These are phyloP conservation scores for Metschnikowia vanudenii DNA, from an alignment of 805 yeast genomes.

Conservation along the genomic window DNA sequence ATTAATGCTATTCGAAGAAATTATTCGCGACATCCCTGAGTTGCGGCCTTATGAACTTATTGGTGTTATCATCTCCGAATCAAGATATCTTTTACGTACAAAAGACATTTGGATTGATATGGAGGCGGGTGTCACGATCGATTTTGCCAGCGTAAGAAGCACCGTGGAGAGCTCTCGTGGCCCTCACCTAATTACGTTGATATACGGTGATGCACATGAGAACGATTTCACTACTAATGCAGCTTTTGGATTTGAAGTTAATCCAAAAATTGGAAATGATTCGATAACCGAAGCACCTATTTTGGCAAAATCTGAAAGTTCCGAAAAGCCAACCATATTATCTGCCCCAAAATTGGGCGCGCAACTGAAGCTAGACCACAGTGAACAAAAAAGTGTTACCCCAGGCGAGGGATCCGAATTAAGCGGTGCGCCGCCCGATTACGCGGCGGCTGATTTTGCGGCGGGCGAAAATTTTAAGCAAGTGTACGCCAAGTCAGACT, in stretches of 20 bases:
- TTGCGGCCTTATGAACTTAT: conserved; percentile 27
- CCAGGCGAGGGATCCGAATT: neutral
- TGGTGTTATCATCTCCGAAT: conserved; percentile 33
- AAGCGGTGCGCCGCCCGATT: neutral
- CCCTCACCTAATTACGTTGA: conserved; percentile 16
- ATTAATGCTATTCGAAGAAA: conserved; percentile 10
- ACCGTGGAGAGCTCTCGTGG: conserved; percentile 8
- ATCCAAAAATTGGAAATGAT: neutral
- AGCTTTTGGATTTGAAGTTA: neutral
- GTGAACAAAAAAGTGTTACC: neutral
- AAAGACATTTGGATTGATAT: conserved; percentile 15
- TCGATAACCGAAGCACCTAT: neutral
- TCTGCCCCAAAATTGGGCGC: neutral
- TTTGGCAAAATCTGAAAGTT: neutral
- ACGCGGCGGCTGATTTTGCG: neutral
- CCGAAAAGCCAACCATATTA: neutral
- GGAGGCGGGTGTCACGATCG: conserved; percentile 16
- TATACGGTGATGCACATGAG: conserved; percentile 13
- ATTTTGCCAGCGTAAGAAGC: conserved; percentile 12
- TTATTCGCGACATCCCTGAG: conserved; percentile 8
- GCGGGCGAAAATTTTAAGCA: too few species aligned
- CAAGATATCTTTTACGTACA: conserved; percentile 23
- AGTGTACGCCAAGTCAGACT: too few species aligned
- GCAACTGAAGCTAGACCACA: neutral
- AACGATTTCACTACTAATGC: neutral